Base-by-base conservation (phyloP, 2,329 filamentous ascomycete species). In the Dactylellina haptotyla region DNA sequence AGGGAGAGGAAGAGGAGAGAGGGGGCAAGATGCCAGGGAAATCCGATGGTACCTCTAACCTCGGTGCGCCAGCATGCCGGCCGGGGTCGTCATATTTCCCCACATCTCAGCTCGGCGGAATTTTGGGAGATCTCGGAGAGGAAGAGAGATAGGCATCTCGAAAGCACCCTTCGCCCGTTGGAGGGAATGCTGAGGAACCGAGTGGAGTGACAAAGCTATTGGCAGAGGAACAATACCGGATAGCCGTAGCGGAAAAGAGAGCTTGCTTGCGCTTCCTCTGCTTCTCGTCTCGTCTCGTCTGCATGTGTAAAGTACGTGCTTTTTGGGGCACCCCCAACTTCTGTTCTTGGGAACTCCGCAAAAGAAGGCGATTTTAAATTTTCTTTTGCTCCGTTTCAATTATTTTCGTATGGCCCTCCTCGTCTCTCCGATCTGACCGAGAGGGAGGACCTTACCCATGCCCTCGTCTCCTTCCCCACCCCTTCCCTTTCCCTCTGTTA, bases 271-370 rank as follows among this genome's bases (percentile, higher is more conserved):
- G n/a, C n/a, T n/a, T n/a, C n/a, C n/a, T n/a, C n/a, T n/a, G n/a
- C n/a, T n/a, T n/a, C n/a, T n/a, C n/a, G n/a, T n/a, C n/a, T n/a
- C n/a, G n/a, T n/a, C n/a, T n/a, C n/a, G n/a, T n/a, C n/a, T n/a
- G 37, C 37, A 41, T 41, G 37, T 16, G 12, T 14, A 16, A n/a
- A 16, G 37, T 16, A 41, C 23, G 50, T 41, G 58, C 32, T n/a
- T n/a, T n/a, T n/a, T n/a, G n/a, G 59, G 14, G 25, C 10, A 62
- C 66, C 66, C 50, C 63, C 53, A 67, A 67, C 63, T 59, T 67
- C 51, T 66, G 28, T 66, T 66, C 41, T 58, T 67, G 63, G 53
- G 63, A 67, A 67, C 63, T 67, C 63, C 63, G 63, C 50, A 45
- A 65, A 46, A 26, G 46, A 51, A 63, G 59, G 23, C 46, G 25